Base-by-base conservation (phyloP, 768 basidiomycete species). In the Mycena crocata region DNA sequence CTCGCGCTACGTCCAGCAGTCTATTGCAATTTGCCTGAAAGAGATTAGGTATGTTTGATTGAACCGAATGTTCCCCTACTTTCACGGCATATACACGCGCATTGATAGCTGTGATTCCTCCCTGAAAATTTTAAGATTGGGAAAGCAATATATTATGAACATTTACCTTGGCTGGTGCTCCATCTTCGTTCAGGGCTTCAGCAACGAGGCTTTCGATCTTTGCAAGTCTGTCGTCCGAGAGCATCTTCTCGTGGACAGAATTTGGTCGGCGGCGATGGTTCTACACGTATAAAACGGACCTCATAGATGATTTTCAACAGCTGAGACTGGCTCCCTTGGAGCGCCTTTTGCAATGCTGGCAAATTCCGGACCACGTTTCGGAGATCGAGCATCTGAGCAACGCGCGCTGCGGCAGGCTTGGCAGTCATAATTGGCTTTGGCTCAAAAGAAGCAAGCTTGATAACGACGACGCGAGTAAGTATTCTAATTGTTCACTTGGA, bases 1-100 rank as follows among this genome's bases (percentile, higher is more conserved):
- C 95, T 3, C 98, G 87, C 2, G 97, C 98, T 9, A 99, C 95
- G 69, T 99, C 97, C 32, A 99, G 89, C 13, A 97, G 83, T 31
- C 88, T 88, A 70, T 95, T 93, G 72, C 85, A 86, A 66, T 93
- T 92, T 3, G 94, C 92, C 87, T 92, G 49, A 9, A 54, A 46
- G 39, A 40, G 31, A 34, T 28, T n/a, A n/a, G n/a, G 14, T 32
- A 21, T 3, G 34, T 42, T 67, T 51, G 35, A 23, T 52, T 30
- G 13, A 42, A 40, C 23, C 12, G 48, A 35, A 46, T 49, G 31
- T 49, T 39, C 39, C 50, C 57, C 24, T 55, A 88, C 90, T 76
- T 89, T 93, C 63, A 98, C 92, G 2, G 96, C 96, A 78, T 95
- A 99, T 26, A 98, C 91, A 56, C 91, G 87, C 8, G 91, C 87